Evolutionary conservation across 169 alveolate species (phyloP).

Genomic region (Babesia ovata): DNA sequence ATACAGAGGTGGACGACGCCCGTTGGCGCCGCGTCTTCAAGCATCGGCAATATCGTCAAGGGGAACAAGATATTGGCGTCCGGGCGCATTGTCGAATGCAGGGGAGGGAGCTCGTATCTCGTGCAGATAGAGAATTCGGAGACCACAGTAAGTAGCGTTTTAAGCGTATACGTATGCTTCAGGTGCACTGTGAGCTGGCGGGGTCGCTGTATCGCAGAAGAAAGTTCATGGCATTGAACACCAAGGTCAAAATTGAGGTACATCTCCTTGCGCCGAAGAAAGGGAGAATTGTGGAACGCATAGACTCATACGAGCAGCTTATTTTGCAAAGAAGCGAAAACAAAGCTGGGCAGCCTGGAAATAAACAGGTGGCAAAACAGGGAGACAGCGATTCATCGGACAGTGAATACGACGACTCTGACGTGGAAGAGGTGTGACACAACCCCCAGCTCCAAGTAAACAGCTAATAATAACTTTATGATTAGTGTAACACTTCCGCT

Average conservation of each 20-base stretch:
- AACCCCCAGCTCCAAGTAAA: background rate
- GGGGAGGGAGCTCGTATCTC: slow-evolving; percentile 52
- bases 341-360: background rate
- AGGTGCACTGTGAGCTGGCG: slow-evolving; percentile 56
- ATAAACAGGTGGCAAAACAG: too few species aligned
- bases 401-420: background rate
- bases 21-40: background rate
- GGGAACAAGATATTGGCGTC: slow-evolving; percentile 34
- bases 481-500: too few species aligned
- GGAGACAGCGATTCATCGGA: background rate
- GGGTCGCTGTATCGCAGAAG: slow-evolving; percentile 36
- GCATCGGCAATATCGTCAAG: slow-evolving; percentile 30
- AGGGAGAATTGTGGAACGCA: slow-evolving; percentile 57
- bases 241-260: slow-evolving; percentile 59
- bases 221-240: slow-evolving; percentile 21
- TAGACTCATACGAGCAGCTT: slow-evolving; percentile 6
- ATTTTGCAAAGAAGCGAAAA: background rate
- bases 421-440: background rate
- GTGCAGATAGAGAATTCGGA: slow-evolving; percentile 43
- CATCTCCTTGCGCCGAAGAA: slow-evolving; percentile 39
- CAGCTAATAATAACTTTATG: background rate
- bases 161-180: background rate
- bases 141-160: slow-evolving; percentile 17
- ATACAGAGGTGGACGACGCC: background rate
- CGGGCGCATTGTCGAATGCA: slow-evolving; percentile 51